phyloP scores from a whole-genome alignment of 225 moss, liverwort and hornwort genomes.

The Straminergon stramineum region DNA sequence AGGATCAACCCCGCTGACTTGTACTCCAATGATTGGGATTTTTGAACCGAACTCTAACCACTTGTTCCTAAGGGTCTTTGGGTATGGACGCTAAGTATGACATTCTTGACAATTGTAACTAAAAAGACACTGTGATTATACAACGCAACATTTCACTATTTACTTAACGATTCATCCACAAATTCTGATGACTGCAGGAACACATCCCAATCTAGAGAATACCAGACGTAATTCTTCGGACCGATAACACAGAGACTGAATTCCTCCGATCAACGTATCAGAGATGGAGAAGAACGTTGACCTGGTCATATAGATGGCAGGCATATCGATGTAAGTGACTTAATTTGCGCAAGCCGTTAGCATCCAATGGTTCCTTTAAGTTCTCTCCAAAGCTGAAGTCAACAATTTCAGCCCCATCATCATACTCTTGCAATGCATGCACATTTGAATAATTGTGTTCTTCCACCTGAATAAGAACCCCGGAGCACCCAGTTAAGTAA shows the following conservation, averaged over 20 bases:
- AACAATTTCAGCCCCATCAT: constrained; percentile 31
- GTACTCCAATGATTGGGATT: neutral
- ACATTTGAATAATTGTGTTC: constrained; percentile 29
- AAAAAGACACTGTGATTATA: neutral
- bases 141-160: neutral
- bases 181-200: neutral
- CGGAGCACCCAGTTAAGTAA: neutral
- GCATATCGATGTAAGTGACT: constrained; percentile 37
- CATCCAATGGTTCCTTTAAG: constrained; percentile 14
- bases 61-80: neutral
- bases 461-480: constrained; percentile 34
- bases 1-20: neutral
- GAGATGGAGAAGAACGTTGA: neutral
- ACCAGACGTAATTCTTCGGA: neutral
- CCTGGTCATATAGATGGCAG: constrained; percentile 36
- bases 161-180: neutral
- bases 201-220: neutral
- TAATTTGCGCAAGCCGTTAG: constrained; percentile 23
- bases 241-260: neutral
- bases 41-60: neutral
- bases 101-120: neutral
- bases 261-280: neutral
- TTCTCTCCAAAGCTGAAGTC: constrained; percentile 21
- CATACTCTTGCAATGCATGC: constrained; percentile 28
- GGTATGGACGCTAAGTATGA: neutral